A percentile compares a stretch with the other conserved stretches of the same genome.
phyloP scores from a whole-genome alignment of 495 filamentous ascomycete species.

The Hypoxylon fuscum region DNA sequence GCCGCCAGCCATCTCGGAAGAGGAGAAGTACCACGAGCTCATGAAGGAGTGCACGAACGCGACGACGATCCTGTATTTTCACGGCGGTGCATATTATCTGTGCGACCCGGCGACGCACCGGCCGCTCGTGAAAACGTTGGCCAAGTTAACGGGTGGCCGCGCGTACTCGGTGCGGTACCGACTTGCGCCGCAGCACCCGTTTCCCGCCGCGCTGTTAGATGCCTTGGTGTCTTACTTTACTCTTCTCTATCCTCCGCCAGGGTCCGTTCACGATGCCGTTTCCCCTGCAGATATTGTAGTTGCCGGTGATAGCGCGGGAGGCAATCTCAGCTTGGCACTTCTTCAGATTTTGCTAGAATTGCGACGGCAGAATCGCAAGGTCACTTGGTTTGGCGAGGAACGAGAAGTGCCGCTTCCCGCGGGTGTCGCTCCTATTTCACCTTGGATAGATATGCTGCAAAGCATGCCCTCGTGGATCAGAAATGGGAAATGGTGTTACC shows the following conservation, averaged over 20 bases:
- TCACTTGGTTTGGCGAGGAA: slow-evolving; percentile 70
- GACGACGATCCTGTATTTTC: slow-evolving; percentile 84
- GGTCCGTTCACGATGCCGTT: slow-evolving; percentile 75
- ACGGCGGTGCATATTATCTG: slow-evolving; percentile 87
- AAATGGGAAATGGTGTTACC: slow-evolving; percentile 78
- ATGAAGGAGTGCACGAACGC: slow-evolving; percentile 72
- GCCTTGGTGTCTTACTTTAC: slow-evolving; percentile 83
- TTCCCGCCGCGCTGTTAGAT: slow-evolving; percentile 85
- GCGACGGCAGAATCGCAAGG: slow-evolving; percentile 58
- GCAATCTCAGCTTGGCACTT: slow-evolving; percentile 76
- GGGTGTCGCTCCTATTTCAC: slow-evolving; percentile 69
- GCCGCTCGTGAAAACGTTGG: slow-evolving; percentile 54
- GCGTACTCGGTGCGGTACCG: slow-evolving; percentile 87
- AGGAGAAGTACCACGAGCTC: slow-evolving; percentile 75
- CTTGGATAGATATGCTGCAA: slow-evolving; percentile 82
- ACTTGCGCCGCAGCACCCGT: slow-evolving; percentile 83
- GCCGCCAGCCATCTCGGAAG: slow-evolving; percentile 69
- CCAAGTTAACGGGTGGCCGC: slow-evolving; percentile 63
- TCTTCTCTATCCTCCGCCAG: slow-evolving; percentile 80
- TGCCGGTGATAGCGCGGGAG: slow-evolving; percentile 89
- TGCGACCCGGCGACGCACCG: slow-evolving; percentile 79
- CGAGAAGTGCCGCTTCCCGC: slow-evolving; percentile 72
- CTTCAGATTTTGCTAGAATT: slow-evolving; percentile 79
- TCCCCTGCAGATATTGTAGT: slow-evolving; percentile 76
- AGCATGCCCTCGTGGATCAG: slow-evolving; percentile 72